A percentile compares a stretch with the other conserved stretches of the same genome.
Evolutionary conservation across 2,329 filamentous ascomycete genomes (phyloP).

Genomic region (Alternaria infectoria): DNA sequence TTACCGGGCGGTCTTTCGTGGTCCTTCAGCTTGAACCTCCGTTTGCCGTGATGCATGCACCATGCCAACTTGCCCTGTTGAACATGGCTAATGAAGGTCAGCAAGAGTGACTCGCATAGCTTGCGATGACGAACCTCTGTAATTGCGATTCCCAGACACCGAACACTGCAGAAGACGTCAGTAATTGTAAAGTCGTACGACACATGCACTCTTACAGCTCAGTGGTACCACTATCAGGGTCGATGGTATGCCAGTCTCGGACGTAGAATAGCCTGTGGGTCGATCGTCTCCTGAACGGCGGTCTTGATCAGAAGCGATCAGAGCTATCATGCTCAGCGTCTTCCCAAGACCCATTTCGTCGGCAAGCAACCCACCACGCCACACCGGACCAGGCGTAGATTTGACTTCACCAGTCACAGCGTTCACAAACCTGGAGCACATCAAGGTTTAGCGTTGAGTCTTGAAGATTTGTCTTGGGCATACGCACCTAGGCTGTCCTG

Average conservation of each 20-base stretch:
- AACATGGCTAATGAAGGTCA: not conserved
- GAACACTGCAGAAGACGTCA: not conserved
- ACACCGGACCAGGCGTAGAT: not conserved
- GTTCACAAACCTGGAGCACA: not conserved
- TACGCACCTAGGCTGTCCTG: not conserved
- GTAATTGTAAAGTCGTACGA: not conserved
- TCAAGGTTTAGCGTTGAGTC: not conserved
- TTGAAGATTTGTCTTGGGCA: not conserved
- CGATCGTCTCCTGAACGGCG: not conserved
- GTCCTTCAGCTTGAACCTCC: not conserved
- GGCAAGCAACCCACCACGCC: slow-evolving; percentile 13
- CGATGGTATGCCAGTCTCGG: not conserved
- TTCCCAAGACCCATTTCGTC: slow-evolving; percentile 26
- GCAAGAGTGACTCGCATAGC: not conserved
- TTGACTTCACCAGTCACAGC: not conserved
- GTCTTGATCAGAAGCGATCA: slow-evolving; percentile 6
- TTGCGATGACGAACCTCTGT: not conserved
- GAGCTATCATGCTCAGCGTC: slow-evolving; percentile 21
- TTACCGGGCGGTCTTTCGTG: not conserved
- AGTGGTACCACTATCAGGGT: not conserved
- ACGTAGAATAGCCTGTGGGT: not conserved
- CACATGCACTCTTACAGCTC: not conserved
- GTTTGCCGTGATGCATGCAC: not conserved
- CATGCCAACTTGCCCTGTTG: not conserved
- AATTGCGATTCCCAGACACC: not conserved